phyloP scores from a whole-genome alignment of 768 basidiomycete species.

The Coprinellus aureogranulatus region DNA sequence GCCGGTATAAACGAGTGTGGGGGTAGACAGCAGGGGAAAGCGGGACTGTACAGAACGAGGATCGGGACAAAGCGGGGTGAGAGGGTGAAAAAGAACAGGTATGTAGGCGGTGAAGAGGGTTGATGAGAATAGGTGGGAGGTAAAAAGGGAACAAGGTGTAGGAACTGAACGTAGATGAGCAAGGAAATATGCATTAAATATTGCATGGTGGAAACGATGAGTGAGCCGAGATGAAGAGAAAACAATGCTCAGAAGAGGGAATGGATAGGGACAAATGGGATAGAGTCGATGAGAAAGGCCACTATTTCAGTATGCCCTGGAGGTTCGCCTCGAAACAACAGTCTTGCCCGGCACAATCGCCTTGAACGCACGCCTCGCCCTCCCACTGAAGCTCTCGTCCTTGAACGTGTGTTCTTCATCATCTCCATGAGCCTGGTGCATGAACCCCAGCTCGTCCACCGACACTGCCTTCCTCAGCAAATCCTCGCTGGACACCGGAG shows the following conservation, averaged over 20 bases:
- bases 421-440: constrained; percentile 46
- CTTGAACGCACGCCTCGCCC: constrained; percentile 72
- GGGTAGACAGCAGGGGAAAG: no score
- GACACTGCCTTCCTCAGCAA: constrained; percentile 42
- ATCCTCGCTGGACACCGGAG: constrained; percentile 70
- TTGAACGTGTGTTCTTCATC: constrained; percentile 60
- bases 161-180: no score
- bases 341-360: constrained; percentile 70
- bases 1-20: no score
- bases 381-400: constrained; percentile 44
- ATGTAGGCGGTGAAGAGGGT: no score
- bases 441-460: constrained; percentile 66
- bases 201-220: not conserved
- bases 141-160: no score
- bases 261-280: not conserved
- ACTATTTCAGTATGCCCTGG: constrained; percentile 27
- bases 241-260: not conserved
- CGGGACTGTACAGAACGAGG: no score
- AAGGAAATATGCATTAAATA: no score
- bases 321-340: constrained; percentile 48
- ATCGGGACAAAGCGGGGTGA: no score
- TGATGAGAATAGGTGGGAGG: no score
- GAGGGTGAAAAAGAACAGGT: no score
- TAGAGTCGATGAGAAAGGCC: not conserved
- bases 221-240: not conserved